Percentiles rank a stretch among this genome's conserved stretches.
phyloP scores from a whole-genome alignment of 257 asterid species.

The Salvia rosmarinus region DNA sequence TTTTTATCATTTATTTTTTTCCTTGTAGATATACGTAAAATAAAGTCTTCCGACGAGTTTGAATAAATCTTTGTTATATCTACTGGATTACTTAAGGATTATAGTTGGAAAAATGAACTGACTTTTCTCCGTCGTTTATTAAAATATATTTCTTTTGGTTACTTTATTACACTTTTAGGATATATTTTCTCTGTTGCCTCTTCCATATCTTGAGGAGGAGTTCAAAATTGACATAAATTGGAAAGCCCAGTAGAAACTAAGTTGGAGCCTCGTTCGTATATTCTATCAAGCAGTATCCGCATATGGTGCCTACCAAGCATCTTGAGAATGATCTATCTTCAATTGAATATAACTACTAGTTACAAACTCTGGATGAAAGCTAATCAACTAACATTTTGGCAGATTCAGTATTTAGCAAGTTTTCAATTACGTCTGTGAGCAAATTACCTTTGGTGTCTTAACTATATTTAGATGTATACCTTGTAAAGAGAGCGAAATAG shows the following conservation, averaged over 20 bases:
- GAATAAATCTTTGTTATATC: no score
- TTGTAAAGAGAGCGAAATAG: no score
- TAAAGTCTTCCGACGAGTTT: no score
- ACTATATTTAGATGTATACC: no score
- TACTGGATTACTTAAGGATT: not conserved
- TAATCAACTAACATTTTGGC: no score
- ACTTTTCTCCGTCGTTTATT: conserved; percentile 24
- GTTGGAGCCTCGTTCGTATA: conserved; percentile 66
- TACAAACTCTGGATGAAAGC: no score
- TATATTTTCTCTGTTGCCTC: conserved; percentile 65
- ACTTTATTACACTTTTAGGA: conserved; percentile 51
- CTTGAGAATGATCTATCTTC: not conserved
- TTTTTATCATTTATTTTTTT: conserved; percentile 18
- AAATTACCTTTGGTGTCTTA: no score
- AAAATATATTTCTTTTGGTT: conserved; percentile 29
- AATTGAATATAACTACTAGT: conserved; percentile 17
- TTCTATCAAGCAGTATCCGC: conserved; percentile 85
- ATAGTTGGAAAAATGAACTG: conserved; percentile 22
- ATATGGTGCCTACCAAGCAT: conserved; percentile 26
- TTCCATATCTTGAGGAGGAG: conserved; percentile 68
- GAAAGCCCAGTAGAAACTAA: conserved; percentile 59
- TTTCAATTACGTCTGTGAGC: no score
- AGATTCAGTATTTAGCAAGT: no score
- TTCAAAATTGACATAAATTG: conserved; percentile 75
- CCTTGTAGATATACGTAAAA: conserved; percentile 12